A percentile compares a stretch with the other conserved stretches of the same genome.
phyloP scores from a whole-genome alignment of 208 protist genomes.

The Crithidia mellificae region DNA sequence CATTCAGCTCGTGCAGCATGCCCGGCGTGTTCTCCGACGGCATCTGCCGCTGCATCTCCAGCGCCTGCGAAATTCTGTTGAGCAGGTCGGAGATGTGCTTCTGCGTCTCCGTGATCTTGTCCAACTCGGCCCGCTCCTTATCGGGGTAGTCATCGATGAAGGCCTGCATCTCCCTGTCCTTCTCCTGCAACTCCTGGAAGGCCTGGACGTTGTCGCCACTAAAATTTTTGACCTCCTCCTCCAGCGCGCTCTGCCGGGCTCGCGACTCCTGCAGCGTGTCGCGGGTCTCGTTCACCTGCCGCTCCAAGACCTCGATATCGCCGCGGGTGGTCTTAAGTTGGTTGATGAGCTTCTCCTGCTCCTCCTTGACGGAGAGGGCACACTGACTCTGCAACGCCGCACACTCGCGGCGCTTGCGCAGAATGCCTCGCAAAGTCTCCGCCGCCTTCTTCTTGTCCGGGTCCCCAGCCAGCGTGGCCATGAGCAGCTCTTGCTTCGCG shows the following conservation, averaged over 20 bases:
- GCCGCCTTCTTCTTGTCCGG: constrained; percentile 76
- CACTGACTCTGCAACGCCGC: constrained; percentile 78
- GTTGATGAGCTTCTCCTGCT: constrained; percentile 79
- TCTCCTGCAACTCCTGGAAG: constrained; percentile 84
- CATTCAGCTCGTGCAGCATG: constrained; percentile 73
- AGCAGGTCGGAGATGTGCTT: constrained; percentile 69
- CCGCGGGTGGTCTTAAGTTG: constrained; percentile 73
- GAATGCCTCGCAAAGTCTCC: constrained; percentile 68
- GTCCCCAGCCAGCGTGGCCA: constrained; percentile 76
- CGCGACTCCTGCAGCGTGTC: constrained; percentile 76
- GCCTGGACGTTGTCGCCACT: constrained; percentile 85
- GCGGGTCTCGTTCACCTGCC: constrained; percentile 77
- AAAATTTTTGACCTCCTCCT: constrained; percentile 85
- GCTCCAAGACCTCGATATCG: constrained; percentile 87
- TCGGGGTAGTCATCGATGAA: constrained; percentile 90
- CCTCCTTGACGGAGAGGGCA: constrained; percentile 82
- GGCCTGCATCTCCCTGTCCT: constrained; percentile 81
- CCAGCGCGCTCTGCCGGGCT: constrained; percentile 64
- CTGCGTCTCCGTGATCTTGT: constrained; percentile 62
- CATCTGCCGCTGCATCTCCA: constrained; percentile 81
- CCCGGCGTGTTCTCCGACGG: constrained; percentile 57
- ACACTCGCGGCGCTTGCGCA: constrained; percentile 70
- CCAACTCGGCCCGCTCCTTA: constrained; percentile 67
- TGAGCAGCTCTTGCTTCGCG: constrained; percentile 84
- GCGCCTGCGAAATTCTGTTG: constrained; percentile 75